A percentile compares a stretch with the other conserved stretches of the same genome.
These are phyloP conservation scores for Rhodomyrtus tomentosa DNA, from an alignment of 345 rosid genomes.

Conservation along the genomic window DNA sequence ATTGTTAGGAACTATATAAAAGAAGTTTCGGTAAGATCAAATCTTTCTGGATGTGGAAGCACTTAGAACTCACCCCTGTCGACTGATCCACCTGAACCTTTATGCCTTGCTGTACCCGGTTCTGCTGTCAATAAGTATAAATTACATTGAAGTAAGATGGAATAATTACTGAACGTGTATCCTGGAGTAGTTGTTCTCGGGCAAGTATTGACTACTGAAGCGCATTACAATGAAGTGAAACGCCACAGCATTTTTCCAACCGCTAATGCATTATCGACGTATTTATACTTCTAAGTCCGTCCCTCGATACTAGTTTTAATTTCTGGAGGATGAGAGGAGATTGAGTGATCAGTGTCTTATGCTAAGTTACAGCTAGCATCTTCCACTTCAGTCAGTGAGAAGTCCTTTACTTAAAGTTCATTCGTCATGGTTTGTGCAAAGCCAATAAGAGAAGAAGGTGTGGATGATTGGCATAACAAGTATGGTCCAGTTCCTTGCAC, in stretches of 20 bases:
- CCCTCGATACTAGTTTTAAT: background rate
- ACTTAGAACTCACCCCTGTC: constrained; percentile 43
- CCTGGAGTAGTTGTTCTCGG: background rate
- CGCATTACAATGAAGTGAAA: background rate
- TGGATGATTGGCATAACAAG: background rate
- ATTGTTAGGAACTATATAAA: background rate
- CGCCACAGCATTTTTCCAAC: background rate
- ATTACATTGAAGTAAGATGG: background rate
- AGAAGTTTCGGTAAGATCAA: background rate
- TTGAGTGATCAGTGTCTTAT: background rate
- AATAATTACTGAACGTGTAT: background rate
- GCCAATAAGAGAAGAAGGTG: background rate
- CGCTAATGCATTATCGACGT: background rate
- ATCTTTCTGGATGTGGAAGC: background rate
- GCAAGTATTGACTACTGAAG: background rate
- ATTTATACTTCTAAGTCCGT: background rate
- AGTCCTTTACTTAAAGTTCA: background rate
- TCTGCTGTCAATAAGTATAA: constrained; percentile 28
- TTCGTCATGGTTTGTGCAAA: background rate
- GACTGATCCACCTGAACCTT: constrained; percentile 40
- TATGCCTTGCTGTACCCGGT: constrained; percentile 13
- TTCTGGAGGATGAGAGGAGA: background rate
- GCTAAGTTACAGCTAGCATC: background rate
- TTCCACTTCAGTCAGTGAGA: background rate
- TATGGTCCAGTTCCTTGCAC: background rate